Conservation (phyloP, 163 green algal genomes). For the Chloroidium sp. region DNA sequence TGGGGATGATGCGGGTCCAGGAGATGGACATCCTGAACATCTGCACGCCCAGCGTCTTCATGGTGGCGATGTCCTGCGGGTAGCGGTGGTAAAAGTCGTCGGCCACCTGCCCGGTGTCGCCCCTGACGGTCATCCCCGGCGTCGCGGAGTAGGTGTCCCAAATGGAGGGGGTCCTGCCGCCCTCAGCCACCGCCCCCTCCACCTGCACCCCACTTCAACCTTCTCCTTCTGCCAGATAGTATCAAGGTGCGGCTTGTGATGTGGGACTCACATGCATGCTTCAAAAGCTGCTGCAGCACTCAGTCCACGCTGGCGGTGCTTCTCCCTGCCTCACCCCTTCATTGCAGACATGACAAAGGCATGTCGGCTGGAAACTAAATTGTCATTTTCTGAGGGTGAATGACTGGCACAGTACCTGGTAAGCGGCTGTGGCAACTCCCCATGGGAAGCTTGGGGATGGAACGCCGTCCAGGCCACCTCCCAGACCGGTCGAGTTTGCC, state of each 20-base stretch:
- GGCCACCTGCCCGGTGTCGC: conserved; percentile 39
- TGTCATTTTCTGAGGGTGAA: neutral
- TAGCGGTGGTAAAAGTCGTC: conserved; percentile 53
- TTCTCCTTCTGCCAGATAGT: neutral
- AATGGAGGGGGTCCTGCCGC: conserved; percentile 30
- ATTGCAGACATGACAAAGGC: neutral
- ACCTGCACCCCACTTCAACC: conserved; percentile 1
- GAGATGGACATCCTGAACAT: conserved; percentile 56
- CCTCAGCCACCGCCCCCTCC: conserved; percentile 29
- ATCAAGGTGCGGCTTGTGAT: neutral
- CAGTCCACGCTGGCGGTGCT: neutral
- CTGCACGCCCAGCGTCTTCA: conserved; percentile 39
- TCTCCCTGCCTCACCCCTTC: neutral
- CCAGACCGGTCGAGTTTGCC: neutral
- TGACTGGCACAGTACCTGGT: conserved; percentile 21
- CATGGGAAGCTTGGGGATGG: conserved; percentile 2
- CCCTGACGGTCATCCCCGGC: conserved; percentile 29
- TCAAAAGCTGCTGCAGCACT: no score
- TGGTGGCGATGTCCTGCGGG: conserved; percentile 40
- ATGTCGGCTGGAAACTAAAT: neutral
- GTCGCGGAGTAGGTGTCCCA: conserved; percentile 44
- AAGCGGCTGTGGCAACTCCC: conserved; percentile 28
- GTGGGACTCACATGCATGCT: neutral
- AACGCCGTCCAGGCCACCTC: neutral
- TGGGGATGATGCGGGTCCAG: conserved; percentile 48